Evolutionary conservation across 805 yeast genomes (phyloP).

Genomic region (Scheffersomyces spartinae): DNA sequence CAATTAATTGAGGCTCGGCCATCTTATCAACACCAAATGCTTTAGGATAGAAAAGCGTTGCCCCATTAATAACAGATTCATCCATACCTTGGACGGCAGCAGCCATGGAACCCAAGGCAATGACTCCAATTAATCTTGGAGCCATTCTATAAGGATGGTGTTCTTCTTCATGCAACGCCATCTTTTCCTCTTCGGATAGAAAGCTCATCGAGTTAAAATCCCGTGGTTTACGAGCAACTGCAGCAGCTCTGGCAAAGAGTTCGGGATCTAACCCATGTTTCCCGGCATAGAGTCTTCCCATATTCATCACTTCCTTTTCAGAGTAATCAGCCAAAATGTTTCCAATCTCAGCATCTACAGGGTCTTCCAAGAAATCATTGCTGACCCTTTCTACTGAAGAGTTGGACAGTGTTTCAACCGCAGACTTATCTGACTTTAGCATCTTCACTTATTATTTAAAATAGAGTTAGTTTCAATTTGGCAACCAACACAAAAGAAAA

Average conservation of each 20-base stretch:
- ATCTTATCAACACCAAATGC: slow-evolving; percentile 34
- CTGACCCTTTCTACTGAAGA: no score
- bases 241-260: slow-evolving; percentile 50
- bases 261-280: slow-evolving; percentile 46
- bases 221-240: slow-evolving; percentile 45
- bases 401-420: no score
- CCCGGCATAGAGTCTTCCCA: slow-evolving; percentile 58
- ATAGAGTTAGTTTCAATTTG: no score
- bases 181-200: slow-evolving; percentile 30
- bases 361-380: no score
- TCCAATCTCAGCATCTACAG: slow-evolving; percentile 14
- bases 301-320: slow-evolving; percentile 51
- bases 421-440: no score
- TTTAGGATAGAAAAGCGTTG: slow-evolving; percentile 46
- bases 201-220: slow-evolving; percentile 48
- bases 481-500: no score
- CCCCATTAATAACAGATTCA: slow-evolving; percentile 61
- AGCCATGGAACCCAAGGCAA: slow-evolving; percentile 53
- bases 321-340: slow-evolving; percentile 47
- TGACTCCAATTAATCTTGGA: slow-evolving; percentile 37
- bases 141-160: slow-evolving; percentile 33
- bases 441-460: no score
- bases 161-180: slow-evolving; percentile 37
- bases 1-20: slow-evolving; percentile 41
- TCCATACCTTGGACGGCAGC: slow-evolving; percentile 73